These are phyloP conservation scores for Geopyxis carbonaria DNA, from an alignment of 495 filamentous ascomycete species.

Conservation along the genomic window DNA sequence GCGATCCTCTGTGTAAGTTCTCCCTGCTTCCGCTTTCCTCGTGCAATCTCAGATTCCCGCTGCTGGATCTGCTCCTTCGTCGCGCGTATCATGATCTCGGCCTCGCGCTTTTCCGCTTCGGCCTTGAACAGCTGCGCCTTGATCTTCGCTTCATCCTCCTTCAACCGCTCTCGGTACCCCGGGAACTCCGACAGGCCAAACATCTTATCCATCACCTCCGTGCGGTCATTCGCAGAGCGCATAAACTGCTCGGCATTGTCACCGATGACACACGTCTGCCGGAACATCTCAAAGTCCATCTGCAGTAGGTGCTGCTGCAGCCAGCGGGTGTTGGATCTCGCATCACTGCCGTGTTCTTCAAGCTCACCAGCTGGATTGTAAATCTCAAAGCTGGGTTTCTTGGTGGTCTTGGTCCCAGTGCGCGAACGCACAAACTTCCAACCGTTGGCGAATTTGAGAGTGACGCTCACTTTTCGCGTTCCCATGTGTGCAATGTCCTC, in stretches of 20 bases:
- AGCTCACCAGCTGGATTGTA: neutral
- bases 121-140: no score
- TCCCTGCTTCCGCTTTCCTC: no score
- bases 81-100: no score
- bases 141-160: no score
- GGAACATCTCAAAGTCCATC: conserved; percentile 5
- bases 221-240: conserved; percentile 1
- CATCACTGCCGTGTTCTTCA: conserved; percentile 5
- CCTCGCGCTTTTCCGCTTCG: no score
- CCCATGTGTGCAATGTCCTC: conserved; percentile 3
- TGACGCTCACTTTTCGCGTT: neutral
- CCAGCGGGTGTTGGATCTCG: conserved; percentile 1
- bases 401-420: neutral
- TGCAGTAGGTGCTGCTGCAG: conserved; percentile 3
- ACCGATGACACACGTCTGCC: conserved; percentile 4
- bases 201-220: conserved; percentile 2
- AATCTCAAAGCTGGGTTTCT: conserved; percentile 2
- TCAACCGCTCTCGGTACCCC: no score
- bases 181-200: conserved; percentile 7
- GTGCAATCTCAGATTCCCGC: no score
- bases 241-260: conserved; percentile 5
- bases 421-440: conserved; percentile 1
- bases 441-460: conserved; percentile 1
- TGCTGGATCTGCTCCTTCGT: no score
- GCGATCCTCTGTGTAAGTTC: no score